These are phyloP conservation scores for Kentomonas sorsogonicus DNA, from an alignment of 208 protist species.

Conservation along the genomic window DNA sequence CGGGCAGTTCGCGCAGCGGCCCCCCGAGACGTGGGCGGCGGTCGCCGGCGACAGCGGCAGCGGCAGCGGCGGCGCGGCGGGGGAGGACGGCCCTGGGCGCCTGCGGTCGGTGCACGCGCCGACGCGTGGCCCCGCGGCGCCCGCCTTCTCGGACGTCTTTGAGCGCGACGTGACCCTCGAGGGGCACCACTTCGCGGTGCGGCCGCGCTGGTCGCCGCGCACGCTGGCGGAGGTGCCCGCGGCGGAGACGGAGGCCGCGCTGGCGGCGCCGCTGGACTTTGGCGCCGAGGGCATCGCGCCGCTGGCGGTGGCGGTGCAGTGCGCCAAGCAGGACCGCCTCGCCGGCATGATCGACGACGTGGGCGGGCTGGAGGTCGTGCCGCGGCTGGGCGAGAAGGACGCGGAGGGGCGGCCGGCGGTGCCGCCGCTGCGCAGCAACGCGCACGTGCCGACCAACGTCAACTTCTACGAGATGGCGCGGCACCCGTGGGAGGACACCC, in stretches of 20 bases:
- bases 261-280: conserved; percentile 55
- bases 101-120: conserved; percentile 68
- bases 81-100: too few species aligned
- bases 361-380: conserved; percentile 69
- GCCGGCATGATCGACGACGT: conserved; percentile 82
- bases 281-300: conserved; percentile 48
- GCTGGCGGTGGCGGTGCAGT: conserved; percentile 45
- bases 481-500: conserved; percentile 83
- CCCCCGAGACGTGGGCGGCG: conserved; percentile 52
- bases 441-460: conserved; percentile 79
- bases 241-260: conserved; percentile 23
- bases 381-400: conserved; percentile 64
- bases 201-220: conserved; percentile 78
- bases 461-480: conserved; percentile 92
- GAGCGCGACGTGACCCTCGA: conserved; percentile 74
- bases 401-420: conserved; percentile 35
- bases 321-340: conserved; percentile 53
- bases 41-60: conserved; percentile 57
- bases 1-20: conserved; percentile 71
- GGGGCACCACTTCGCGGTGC: conserved; percentile 73
- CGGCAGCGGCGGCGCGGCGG: too few species aligned
- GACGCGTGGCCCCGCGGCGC: conserved; percentile 49
- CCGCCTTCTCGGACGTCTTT: conserved; percentile 81
- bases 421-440: conserved; percentile 45
- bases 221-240: conserved; percentile 71